These are phyloP conservation scores for Talaromyces sp. DNA, from an alignment of 2,329 filamentous ascomycete species.

Conservation along the genomic window DNA sequence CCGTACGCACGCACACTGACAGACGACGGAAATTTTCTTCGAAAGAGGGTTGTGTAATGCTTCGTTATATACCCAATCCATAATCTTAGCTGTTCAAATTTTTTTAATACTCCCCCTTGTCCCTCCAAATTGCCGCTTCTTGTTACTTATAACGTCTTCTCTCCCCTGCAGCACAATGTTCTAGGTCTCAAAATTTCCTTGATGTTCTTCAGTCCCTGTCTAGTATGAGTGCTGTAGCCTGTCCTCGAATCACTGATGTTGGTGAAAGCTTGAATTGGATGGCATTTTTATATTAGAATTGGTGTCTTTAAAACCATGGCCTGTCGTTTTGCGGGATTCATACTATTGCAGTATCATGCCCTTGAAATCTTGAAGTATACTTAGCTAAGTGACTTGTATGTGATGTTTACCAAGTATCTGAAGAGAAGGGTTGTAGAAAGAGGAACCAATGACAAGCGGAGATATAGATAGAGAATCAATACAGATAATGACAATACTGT, in stretches of 20 bases:
- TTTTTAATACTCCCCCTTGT: conserved; percentile 9
- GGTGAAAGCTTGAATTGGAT: conserved; percentile 5
- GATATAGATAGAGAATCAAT: neutral
- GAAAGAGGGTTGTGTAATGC: conserved; percentile 20
- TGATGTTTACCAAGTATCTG: neutral
- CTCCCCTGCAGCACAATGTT: neutral
- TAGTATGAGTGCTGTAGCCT: conserved; percentile 7
- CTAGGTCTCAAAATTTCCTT: conserved; percentile 4
- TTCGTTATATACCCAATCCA: conserved; percentile 21
- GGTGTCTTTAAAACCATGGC: too few relatives aligned
- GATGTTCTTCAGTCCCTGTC: neutral
- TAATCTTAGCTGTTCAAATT: conserved; percentile 17
- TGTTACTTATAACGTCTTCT: conserved; percentile 3
- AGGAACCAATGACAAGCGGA: neutral
- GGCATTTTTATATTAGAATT: neutral
- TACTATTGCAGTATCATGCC: neutral
- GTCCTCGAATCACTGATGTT: conserved; percentile 5
- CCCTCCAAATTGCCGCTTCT: neutral
- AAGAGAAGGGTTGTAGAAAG: neutral
- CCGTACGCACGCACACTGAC: conserved; percentile 9
- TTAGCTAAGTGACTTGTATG: neutral
- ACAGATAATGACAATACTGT: neutral
- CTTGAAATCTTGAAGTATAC: neutral
- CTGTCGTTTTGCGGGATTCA: too few relatives aligned
- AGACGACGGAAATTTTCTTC: conserved; percentile 12